These are phyloP conservation scores for Cystobasidium tubakii DNA, from an alignment of 768 basidiomycete species.

Conservation along the genomic window DNA sequence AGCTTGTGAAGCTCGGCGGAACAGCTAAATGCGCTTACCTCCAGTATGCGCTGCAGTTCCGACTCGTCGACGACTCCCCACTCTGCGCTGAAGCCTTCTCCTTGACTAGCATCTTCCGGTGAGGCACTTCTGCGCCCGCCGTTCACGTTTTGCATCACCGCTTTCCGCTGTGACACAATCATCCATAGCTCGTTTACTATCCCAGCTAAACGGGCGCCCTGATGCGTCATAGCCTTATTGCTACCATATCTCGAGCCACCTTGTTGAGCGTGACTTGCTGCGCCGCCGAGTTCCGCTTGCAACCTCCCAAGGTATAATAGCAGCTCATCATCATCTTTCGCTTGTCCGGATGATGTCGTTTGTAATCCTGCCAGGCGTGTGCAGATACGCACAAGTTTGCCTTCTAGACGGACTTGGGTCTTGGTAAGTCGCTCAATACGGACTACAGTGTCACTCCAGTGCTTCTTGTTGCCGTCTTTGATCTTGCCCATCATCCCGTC, in stretches of 20 bases:
- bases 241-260: not conserved
- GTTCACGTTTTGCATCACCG: constrained; percentile 10
- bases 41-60: constrained; percentile 37
- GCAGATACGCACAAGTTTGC: constrained; percentile 21
- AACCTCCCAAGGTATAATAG: constrained; percentile 26
- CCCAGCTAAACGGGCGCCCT: constrained; percentile 15
- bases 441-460: constrained; percentile 27
- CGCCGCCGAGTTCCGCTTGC: constrained; percentile 24
- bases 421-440: constrained; percentile 15
- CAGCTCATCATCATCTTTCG: constrained; percentile 28
- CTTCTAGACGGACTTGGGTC: constrained; percentile 16
- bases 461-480: constrained; percentile 28
- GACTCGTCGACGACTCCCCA: constrained; percentile 31
- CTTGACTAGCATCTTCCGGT: constrained; percentile 1
- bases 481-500: constrained; percentile 23
- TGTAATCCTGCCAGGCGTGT: constrained; percentile 27
- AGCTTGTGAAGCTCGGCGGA: not conserved
- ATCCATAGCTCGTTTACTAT: constrained; percentile 38
- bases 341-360: not conserved
- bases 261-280: constrained; percentile 9
- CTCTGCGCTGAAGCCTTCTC: constrained; percentile 4
- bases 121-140: not conserved
- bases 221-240: not conserved
- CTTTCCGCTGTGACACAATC: constrained; percentile 36
- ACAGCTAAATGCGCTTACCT: constrained; percentile 29